Base-by-base conservation (phyloP, 225 moss, liverwort and hornwort genomes). In the Antitrichia curtipendula region DNA sequence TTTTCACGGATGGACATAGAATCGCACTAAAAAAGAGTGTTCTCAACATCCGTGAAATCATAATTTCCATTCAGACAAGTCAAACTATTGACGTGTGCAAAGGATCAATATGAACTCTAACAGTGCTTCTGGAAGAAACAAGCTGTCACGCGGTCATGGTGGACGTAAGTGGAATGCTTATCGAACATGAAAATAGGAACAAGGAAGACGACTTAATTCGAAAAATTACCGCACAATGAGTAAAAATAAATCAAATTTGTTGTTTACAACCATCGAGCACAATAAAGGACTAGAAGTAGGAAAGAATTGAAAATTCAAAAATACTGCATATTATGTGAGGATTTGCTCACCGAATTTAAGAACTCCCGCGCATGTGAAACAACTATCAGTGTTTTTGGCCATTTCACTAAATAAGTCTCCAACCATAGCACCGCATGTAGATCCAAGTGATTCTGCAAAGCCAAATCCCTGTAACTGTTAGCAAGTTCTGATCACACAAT, bases 311-410 rank as follows among this genome's bases (percentile, higher is more conserved):
- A 59, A 71, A 84, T 53, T 88, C 31, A 47, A 66, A 43, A 65
- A 75, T 50, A 47, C 22, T 36, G 23, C 8, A 78, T 13, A 78
- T 16, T 45, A 78, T 54, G 50, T 41, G 43, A 79, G 53, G 21
- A 31, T 70, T 36, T 65, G 86, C 95, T 84, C 84, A 98, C 99
- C 91, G 99, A 93, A 90, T 99, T 99, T 82, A 99, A 88, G 69
- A 99, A 99, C 90, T 99, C 97, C 41, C 99, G 94, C 22, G 99
- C 99, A 87, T 99, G 96, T 45, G 99, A 99, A 20, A 99, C 99
- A 62, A 99, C 96, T 90, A 99, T 99, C 84, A 99, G 89, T 61
- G 99, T 97, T 87, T 99, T 99, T 10, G 99, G 97, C 99, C 99
- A 99, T 83, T 99, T 99, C 86, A 95, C 84, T 81, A 99, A 81